Evolutionary conservation across 2,329 filamentous ascomycete genomes (phyloP), one percentile per base, ranked within the genome.

Genomic region (Colletotrichum sp.): DNA sequence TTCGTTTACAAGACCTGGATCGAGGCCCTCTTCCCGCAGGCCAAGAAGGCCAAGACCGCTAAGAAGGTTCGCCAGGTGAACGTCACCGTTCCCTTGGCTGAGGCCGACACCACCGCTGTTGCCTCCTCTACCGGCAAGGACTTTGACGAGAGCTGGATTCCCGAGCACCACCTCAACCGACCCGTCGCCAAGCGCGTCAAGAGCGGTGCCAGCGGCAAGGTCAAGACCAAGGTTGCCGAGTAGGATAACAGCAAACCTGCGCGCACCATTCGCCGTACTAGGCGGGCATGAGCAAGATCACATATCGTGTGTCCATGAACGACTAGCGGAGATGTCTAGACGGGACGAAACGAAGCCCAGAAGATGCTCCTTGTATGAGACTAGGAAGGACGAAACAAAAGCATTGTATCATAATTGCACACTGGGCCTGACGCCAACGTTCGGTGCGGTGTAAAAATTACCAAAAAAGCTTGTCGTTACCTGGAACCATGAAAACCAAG

Each of bases 1-100:
- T 98, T 98, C 87, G 95, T 98, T 88, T 99, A 99, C 92, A 97
- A 94, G 89, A 98, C 96, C 82, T 99, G 96, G 96, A 94, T 99
- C 87, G 95, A 96, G 82, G 93, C 96, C 16, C 94, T 99, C 84
- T 98, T 99, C 90, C 96, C 97, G 65, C 95, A 98, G 90, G 93
- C 94, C 80, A 95, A 95, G 89, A 92, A 93, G 78, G 88, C 90
- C 74, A 88, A 88, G 81, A 87, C 90, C 34, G 87, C 90, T 79
- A 91, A 89, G 82, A 92, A 92, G 83, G 85, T 86, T 80, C 95
- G 95, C 90, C 94, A 94, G 87, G 88, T 89, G 77, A 93, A 94
- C 72, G 85, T 90, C 69, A 90, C 88, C 77, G 88, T 89, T 80
- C 87, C 90, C 52, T 91, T 94, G 65, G 92, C 94, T 52, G 94